Evolutionary conservation across 192 early-diverging fungal genomes (phyloP), one percentile per base, ranked within the genome.

Genomic region (Dimargaris verticillata): DNA sequence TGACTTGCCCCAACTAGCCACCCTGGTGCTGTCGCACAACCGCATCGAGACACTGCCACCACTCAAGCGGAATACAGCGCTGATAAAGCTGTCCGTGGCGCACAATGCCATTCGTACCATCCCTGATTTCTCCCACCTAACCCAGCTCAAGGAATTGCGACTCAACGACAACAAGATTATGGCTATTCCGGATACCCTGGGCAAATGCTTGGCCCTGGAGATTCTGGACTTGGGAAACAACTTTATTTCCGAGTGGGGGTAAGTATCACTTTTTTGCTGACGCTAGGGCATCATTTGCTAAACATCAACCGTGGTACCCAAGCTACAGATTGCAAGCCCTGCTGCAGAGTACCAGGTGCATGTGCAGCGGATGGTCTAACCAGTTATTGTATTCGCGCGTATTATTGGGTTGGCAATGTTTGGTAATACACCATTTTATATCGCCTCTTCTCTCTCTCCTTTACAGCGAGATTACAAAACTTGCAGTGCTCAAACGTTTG

Each of bases 1-100:
- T 17, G 65, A 58, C 3, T 66, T 88, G 22, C 61, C 55, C 2
- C 66, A 84, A 17, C 72, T 91, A 15, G 86, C 82, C 66, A 89
- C 88, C 0, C 65, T 91, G 17, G 88, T 92, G 14, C 68, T 92
- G 22, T 90, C 88, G 3, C 84, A 92, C 59, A 92, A 92, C 76
- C 62, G 78, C 52, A 66, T 92, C 53, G 66, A 79, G 1, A 60
- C 65, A 10, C 52, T 87, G 9, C 77, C 82, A 1, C 67, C 73
- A 2, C 71, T 92, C 24, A 74, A 74, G 0, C 55, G 61, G 26
- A 68, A 88, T 14, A 66, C 68, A 12, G 71, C 82, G 53, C 77
- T 92, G 15, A 82, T 80, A 14, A 92, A 92, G 60, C 74, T 92
- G 3, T 86, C 84, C 9, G 78, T 78, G 13, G 78, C 87, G 2